Conservation (phyloP, 2,329 filamentous ascomycete species). For the Phialophora verrucosa region DNA sequence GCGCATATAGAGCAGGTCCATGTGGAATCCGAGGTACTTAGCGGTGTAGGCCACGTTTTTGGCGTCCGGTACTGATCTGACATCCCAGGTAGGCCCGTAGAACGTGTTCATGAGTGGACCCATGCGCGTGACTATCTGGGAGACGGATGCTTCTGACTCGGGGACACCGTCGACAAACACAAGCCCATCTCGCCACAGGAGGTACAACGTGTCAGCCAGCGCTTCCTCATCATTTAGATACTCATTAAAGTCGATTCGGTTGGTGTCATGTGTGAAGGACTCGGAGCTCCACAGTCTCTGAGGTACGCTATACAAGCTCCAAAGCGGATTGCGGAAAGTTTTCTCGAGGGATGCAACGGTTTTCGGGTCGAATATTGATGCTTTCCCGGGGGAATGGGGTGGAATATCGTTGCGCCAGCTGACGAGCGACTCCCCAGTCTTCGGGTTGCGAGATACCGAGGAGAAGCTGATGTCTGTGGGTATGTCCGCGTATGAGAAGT, state of each 20-base stretch:
- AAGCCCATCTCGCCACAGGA: slow-evolving; percentile 71
- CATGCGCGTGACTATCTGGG: slow-evolving; percentile 71
- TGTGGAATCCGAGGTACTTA: slow-evolving; percentile 82
- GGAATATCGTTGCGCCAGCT: slow-evolving; percentile 66
- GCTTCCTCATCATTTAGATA: slow-evolving; percentile 68
- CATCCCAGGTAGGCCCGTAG: slow-evolving; percentile 90
- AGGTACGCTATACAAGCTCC: slow-evolving; percentile 47
- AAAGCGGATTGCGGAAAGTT: slow-evolving; percentile 33
- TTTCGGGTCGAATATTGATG: slow-evolving; percentile 32
- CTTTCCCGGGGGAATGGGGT: slow-evolving; percentile 41
- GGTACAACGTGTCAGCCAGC: slow-evolving; percentile 66
- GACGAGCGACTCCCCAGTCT: slow-evolving; percentile 59
- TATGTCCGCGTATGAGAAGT: slow-evolving; percentile 69
- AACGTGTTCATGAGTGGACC: slow-evolving; percentile 84
- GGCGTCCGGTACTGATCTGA: slow-evolving; percentile 77
- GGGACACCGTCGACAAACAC: slow-evolving; percentile 80
- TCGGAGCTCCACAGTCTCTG: slow-evolving; percentile 46
- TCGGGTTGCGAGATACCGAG: slow-evolving; percentile 45
- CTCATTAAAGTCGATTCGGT: slow-evolving; percentile 69
- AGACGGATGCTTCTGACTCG: slow-evolving; percentile 67
- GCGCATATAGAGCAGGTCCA: slow-evolving; percentile 87
- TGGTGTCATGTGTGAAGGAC: slow-evolving; percentile 55
- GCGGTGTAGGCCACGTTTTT: slow-evolving; percentile 93
- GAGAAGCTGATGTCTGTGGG: slow-evolving; percentile 54
- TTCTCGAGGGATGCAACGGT: slow-evolving; percentile 22